Conservation (phyloP, 1,284 basidiomycete genomes). For the Leccinum pachyderme region DNA sequence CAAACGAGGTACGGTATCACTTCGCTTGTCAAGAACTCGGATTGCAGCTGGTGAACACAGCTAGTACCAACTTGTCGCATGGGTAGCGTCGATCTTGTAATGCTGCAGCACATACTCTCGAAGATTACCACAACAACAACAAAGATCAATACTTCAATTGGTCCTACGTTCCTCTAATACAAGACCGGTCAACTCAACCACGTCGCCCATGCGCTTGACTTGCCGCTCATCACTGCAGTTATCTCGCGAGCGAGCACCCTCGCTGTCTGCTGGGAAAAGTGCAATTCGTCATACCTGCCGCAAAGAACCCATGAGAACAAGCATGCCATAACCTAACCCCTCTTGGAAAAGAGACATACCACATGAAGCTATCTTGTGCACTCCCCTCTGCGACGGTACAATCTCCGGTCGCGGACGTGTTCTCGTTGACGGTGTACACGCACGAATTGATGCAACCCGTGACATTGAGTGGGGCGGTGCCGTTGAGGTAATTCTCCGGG, state of each 20-base stretch:
- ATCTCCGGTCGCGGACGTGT: slow-evolving; percentile 6
- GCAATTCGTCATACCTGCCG: slow-evolving; percentile 32
- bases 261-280: slow-evolving; percentile 33
- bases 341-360: slow-evolving; percentile 18
- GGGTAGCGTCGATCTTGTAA: background rate
- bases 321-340: too few relatives aligned
- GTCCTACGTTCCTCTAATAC: background rate
- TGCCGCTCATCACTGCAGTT: slow-evolving; percentile 22
- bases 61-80: background rate
- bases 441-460: slow-evolving; percentile 32
- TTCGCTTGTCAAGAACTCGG: slow-evolving; percentile 1
- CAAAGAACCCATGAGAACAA: background rate
- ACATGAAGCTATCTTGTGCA: slow-evolving; percentile 35
- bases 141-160: background rate
- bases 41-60: background rate
- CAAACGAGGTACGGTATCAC: slow-evolving; percentile 6
- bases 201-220: slow-evolving; percentile 25
- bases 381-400: slow-evolving; percentile 30
- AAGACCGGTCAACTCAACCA: slow-evolving; percentile 28
- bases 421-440: slow-evolving; percentile 23
- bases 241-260: slow-evolving; percentile 34
- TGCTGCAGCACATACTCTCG: too few relatives aligned
- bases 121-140: background rate
- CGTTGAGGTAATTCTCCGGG: slow-evolving; percentile 35
- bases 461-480: slow-evolving; percentile 35